Percentiles rank a stretch among this genome's conserved stretches.
phyloP scores from a whole-genome alignment of 345 rosid genomes.

The Eucalyptus albens region DNA sequence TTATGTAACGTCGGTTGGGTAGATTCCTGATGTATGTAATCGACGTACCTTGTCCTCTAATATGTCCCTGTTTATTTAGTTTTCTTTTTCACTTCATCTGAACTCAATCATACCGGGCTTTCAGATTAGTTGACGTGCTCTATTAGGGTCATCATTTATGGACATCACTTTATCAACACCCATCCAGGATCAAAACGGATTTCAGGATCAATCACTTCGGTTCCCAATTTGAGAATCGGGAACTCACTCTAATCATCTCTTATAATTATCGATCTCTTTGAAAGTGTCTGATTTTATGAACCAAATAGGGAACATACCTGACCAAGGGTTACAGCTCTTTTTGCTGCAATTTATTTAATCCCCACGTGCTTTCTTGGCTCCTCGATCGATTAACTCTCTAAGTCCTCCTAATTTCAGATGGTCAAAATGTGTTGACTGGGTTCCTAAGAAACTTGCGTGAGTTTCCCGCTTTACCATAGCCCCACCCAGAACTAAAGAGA shows the following conservation, averaged over 20 bases:
- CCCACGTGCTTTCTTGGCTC: neutral
- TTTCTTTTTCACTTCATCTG: neutral
- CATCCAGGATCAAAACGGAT: neutral
- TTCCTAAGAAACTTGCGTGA: neutral
- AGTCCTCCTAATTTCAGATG: neutral
- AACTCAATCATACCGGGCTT: neutral
- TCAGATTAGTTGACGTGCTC: neutral
- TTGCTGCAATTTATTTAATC: neutral
- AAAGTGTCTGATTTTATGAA: neutral
- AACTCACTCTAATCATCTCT: neutral
- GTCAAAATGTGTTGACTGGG: neutral
- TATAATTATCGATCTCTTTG: neutral
- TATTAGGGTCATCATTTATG: neutral
- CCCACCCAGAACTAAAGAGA: neutral
- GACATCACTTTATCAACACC: neutral
- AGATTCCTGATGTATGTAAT: neutral
- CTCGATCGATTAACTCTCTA: neutral
- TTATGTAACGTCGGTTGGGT: neutral
- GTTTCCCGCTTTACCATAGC: neutral
- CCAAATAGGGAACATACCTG: neutral
- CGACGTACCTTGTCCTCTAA: neutral
- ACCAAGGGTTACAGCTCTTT: neutral
- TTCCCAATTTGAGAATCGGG: fast-evolving
- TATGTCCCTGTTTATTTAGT: neutral
- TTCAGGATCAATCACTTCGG: neutral